These are phyloP conservation scores for Phytophthora tentaculata DNA, from an alignment of 352 stramenopile species.

Conservation along the genomic window DNA sequence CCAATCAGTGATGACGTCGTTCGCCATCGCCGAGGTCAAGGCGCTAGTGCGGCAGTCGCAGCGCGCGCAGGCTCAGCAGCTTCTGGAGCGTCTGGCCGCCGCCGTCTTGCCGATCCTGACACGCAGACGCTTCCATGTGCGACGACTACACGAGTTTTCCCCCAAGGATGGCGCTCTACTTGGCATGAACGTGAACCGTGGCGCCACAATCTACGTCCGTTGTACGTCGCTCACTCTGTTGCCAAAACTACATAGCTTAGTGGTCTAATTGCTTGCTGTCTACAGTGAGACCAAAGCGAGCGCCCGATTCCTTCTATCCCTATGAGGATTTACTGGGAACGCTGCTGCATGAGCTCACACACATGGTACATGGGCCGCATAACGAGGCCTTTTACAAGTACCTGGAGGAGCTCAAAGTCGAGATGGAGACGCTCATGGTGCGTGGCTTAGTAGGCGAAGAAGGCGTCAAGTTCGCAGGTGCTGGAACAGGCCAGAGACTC, in stretches of 20 bases:
- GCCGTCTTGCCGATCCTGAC: slow-evolving; percentile 68
- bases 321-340: slow-evolving; percentile 73
- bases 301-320: slow-evolving; percentile 41
- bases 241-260: background rate
- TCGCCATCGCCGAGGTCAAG: slow-evolving; percentile 43
- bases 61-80: slow-evolving; percentile 41
- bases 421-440: slow-evolving; percentile 70
- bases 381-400: slow-evolving; percentile 75
- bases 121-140: slow-evolving; percentile 59
- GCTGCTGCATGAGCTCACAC: slow-evolving; percentile 77
- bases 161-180: slow-evolving; percentile 62
- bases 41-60: slow-evolving; percentile 50
- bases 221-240: slow-evolving; percentile 30
- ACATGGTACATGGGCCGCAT: slow-evolving; percentile 74
- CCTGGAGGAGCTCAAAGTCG: slow-evolving; percentile 61
- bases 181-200: slow-evolving; percentile 84
- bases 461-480: slow-evolving; percentile 50
- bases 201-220: slow-evolving; percentile 75
- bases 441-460: slow-evolving; percentile 50
- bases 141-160: slow-evolving; percentile 70
- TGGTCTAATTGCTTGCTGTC: background rate
- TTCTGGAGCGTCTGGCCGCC: slow-evolving; percentile 56
- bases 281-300: slow-evolving; percentile 24
- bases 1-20: slow-evolving; percentile 30
- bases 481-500: slow-evolving; percentile 50